Percentiles rank a stretch among this genome's conserved stretches.
phyloP scores from a whole-genome alignment of 1,284 basidiomycete genomes.

The Takashimella koratensis region DNA sequence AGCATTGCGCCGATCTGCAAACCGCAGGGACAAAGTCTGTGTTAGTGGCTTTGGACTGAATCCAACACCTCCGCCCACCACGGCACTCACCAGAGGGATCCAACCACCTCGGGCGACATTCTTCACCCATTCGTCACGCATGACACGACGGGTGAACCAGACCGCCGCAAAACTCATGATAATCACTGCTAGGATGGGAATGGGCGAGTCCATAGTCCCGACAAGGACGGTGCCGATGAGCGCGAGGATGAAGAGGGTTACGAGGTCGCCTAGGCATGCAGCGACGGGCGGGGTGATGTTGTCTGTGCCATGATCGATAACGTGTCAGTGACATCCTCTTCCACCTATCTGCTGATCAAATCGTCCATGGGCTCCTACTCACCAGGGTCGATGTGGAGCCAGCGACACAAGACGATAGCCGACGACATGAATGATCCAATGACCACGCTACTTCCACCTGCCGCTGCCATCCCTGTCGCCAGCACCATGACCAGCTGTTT shows the following conservation, averaged over 20 bases:
- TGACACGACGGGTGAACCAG: constrained; percentile 53
- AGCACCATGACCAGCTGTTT: constrained; percentile 72
- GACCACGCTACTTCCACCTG: constrained; percentile 71
- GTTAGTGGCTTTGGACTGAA: no score
- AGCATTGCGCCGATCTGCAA: constrained; percentile 69
- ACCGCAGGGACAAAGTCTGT: not conserved
- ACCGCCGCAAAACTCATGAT: constrained; percentile 57
- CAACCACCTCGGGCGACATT: constrained; percentile 76
- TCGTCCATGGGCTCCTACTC: no score
- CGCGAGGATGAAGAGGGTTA: constrained; percentile 78
- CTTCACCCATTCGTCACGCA: constrained; percentile 49
- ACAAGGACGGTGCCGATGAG: constrained; percentile 60
- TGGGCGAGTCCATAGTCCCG: constrained; percentile 60
- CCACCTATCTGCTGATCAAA: not conserved
- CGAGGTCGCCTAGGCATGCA: constrained; percentile 84
- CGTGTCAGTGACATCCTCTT: no score
- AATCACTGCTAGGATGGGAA: constrained; percentile 60
- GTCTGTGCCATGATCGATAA: constrained; percentile 55
- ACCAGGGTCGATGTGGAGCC: constrained; percentile 79
- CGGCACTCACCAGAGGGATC: constrained; percentile 69
- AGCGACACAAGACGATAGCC: constrained; percentile 74
- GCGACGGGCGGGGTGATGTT: constrained; percentile 95
- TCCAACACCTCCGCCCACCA: not conserved
- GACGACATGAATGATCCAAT: constrained; percentile 91
- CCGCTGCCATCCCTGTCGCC: constrained; percentile 82